phyloP scores from a whole-genome alignment of 495 filamentous ascomycete genomes.

The Aspergillus panamensis region DNA sequence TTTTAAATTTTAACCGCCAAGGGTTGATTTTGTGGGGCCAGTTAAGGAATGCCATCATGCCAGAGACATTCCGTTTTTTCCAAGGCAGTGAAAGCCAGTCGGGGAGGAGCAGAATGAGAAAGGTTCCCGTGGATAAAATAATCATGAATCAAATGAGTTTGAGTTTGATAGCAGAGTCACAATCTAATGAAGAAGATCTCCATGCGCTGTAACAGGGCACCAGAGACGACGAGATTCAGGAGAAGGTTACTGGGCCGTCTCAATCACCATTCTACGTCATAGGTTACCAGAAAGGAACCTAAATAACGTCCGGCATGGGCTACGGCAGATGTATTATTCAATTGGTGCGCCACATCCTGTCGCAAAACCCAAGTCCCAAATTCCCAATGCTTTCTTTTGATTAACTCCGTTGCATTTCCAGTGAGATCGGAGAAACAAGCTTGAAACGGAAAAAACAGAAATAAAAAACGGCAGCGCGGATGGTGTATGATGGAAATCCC shows the following conservation, averaged over 20 bases:
- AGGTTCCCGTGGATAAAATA: background rate
- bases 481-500: conserved; percentile 2
- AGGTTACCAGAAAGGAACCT: background rate
- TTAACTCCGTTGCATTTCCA: conserved; percentile 9
- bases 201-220: background rate
- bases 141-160: too few species aligned
- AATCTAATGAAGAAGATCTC: background rate
- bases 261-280: background rate
- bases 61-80: background rate
- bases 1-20: background rate
- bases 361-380: background rate
- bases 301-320: background rate
- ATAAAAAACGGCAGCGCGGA: conserved; percentile 2
- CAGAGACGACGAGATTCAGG: background rate
- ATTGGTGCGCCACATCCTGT: conserved; percentile 1
- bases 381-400: background rate
- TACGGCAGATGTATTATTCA: conserved; percentile 1
- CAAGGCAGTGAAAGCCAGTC: background rate
- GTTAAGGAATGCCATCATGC: background rate
- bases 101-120: background rate
- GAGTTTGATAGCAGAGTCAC: too few species aligned
- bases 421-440: conserved; percentile 9
- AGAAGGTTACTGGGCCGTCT: background rate
- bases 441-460: conserved; percentile 16
- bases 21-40: background rate